Evolutionary conservation across 345 rosid genomes (phyloP).

Genomic region (Citrus hindsii): DNA sequence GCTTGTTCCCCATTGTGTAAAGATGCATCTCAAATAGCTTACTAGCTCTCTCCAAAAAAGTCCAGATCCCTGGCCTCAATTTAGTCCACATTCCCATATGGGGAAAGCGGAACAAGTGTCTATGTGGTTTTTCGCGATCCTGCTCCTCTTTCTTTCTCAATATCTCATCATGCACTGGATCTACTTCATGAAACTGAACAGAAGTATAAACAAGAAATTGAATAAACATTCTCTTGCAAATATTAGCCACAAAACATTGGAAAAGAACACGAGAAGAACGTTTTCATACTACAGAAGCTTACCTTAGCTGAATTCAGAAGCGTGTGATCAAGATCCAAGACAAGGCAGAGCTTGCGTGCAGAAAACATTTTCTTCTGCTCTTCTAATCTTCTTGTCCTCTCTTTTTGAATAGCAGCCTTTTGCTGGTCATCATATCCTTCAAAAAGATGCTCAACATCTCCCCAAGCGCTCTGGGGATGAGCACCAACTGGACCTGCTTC

Average conservation of each 20-base stretch:
- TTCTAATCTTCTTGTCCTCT: slow-evolving; percentile 87
- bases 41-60: slow-evolving; percentile 93
- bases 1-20: slow-evolving; percentile 98
- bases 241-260: neutral
- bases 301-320: slow-evolving; percentile 99
- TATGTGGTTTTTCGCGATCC: slow-evolving; percentile 78
- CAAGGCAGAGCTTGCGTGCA: slow-evolving; percentile 85
- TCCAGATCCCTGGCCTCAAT: slow-evolving; percentile 97
- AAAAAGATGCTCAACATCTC: slow-evolving; percentile 85
- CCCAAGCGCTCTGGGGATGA: slow-evolving; percentile 65
- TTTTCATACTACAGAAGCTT: slow-evolving; percentile 6
- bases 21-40: slow-evolving; percentile 90
- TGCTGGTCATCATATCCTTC: slow-evolving; percentile 87
- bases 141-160: slow-evolving; percentile 94
- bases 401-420: slow-evolving; percentile 88
- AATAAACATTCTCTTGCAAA: neutral
- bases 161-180: slow-evolving; percentile 74
- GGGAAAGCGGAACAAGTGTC: slow-evolving; percentile 85
- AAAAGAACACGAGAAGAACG: neutral
- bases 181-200: slow-evolving; percentile 79
- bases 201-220: neutral
- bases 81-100: slow-evolving; percentile 99
- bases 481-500: slow-evolving; percentile 40
- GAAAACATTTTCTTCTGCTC: slow-evolving; percentile 96
- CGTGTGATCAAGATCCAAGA: slow-evolving; percentile 95